Conservation (phyloP, 192 early-diverging fungal genomes). For the Geranomyces michiganensis region DNA sequence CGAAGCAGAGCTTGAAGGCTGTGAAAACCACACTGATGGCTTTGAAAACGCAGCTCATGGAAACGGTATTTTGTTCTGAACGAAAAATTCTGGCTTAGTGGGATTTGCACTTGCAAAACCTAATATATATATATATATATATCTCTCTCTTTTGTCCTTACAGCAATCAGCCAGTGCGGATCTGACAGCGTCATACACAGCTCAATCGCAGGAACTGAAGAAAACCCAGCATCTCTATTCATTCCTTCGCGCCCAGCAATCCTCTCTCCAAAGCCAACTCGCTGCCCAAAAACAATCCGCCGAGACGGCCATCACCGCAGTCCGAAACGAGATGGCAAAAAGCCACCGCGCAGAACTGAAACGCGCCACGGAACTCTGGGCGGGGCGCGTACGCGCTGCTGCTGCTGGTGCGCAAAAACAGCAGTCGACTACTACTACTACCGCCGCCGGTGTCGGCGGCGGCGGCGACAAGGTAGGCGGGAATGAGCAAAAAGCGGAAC, state of each 20-base stretch:
- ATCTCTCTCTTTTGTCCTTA: background rate
- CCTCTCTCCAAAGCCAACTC: constrained; percentile 1
- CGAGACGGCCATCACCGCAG: background rate
- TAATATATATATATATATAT: background rate
- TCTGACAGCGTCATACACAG: background rate
- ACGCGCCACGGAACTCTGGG: background rate
- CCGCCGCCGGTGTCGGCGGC: background rate
- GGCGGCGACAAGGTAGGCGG: background rate
- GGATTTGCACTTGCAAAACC: background rate
- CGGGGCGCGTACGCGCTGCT: background rate
- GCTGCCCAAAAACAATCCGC: background rate
- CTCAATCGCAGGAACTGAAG: background rate
- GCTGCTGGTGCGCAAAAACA: background rate
- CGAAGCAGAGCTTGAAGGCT: background rate
- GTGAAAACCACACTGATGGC: background rate
- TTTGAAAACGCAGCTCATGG: background rate
- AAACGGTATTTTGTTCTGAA: constrained; percentile 1
- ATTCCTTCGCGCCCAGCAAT: background rate
- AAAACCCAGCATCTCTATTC: background rate
- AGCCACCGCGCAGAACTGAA: background rate
- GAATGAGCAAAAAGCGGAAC: background rate
- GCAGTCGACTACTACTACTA: background rate
- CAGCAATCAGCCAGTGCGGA: background rate
- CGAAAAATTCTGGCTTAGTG: background rate
- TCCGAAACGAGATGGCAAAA: background rate